phyloP scores from a whole-genome alignment of 2,329 filamentous ascomycete species.

The Helicocarpus griseus region DNA sequence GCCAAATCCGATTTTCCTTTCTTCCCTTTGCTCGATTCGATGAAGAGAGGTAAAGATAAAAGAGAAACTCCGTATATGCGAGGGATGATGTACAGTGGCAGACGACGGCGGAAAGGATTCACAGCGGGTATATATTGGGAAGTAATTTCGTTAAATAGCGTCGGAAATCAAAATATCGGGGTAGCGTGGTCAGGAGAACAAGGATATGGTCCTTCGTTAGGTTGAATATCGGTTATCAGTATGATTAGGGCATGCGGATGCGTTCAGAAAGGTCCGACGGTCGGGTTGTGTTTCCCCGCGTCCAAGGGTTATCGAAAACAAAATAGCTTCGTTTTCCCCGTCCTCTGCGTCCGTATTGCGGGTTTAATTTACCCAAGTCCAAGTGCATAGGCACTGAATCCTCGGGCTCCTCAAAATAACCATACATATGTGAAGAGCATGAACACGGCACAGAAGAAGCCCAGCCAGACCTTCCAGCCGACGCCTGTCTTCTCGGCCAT shows the following conservation, averaged over 20 bases:
- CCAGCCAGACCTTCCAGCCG: slow-evolving; percentile 87
- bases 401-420: slow-evolving; percentile 55
- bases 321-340: not conserved
- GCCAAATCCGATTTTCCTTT: not conserved
- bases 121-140: not conserved
- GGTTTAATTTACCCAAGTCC: no score
- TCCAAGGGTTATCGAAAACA: no score
- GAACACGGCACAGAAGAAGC: slow-evolving; percentile 75
- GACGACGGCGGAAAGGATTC: not conserved
- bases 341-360: no score
- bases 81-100: not conserved
- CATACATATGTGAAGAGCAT: slow-evolving; percentile 87
- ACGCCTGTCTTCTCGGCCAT: slow-evolving; percentile 96
- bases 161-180: not conserved
- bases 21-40: not conserved
- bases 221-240: not conserved
- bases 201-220: not conserved
- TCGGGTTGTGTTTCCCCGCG: no score
- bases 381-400: no score
- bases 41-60: not conserved
- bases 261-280: no score
- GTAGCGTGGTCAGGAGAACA: not conserved
- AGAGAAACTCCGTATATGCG: not conserved
- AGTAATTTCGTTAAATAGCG: not conserved
- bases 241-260: no score